These are phyloP conservation scores for Umbellularia californica DNA, from an alignment of 164 flowering plant genomes.

Conservation along the genomic window DNA sequence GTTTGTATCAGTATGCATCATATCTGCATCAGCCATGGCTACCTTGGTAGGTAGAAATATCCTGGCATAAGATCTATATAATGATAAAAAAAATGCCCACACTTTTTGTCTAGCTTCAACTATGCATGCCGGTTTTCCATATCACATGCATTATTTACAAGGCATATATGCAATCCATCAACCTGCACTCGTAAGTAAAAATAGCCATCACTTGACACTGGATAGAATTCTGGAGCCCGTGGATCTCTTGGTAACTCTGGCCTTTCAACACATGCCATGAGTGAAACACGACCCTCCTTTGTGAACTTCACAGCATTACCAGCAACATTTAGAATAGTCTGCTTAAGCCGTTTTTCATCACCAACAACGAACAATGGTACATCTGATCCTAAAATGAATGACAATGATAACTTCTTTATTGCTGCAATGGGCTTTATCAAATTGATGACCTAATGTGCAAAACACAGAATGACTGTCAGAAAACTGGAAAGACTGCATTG, in stretches of 20 bases:
- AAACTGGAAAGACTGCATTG: neutral
- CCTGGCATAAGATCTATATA: too few species aligned
- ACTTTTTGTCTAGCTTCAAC: neutral
- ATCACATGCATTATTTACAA: neutral
- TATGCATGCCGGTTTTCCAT: neutral
- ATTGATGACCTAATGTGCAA: constrained; percentile 51
- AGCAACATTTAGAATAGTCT: constrained; percentile 64
- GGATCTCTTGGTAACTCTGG: constrained; percentile 60
- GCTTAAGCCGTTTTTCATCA: constrained; percentile 89
- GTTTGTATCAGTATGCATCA: too few species aligned
- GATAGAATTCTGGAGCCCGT: constrained; percentile 55
- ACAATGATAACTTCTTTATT: constrained; percentile 55
- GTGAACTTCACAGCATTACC: constrained; percentile 92
- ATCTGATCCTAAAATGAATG: constrained; percentile 57
- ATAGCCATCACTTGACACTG: constrained; percentile 57
- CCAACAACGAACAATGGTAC: constrained; percentile 76
- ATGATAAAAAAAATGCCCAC: too few species aligned
- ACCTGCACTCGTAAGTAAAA: constrained; percentile 91
- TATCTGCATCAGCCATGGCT: too few species aligned
- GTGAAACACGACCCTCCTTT: constrained; percentile 67
- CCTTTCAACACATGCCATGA: constrained; percentile 60
- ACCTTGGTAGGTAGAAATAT: too few species aligned
- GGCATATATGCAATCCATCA: neutral
- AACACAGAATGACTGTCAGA: neutral
- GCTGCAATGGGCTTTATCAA: constrained; percentile 86